Percentiles rank a stretch among this genome's conserved stretches.
Evolutionary conservation across 371 early-diverging fungal genomes (phyloP).

Genomic region (Chytridium lagenaria): DNA sequence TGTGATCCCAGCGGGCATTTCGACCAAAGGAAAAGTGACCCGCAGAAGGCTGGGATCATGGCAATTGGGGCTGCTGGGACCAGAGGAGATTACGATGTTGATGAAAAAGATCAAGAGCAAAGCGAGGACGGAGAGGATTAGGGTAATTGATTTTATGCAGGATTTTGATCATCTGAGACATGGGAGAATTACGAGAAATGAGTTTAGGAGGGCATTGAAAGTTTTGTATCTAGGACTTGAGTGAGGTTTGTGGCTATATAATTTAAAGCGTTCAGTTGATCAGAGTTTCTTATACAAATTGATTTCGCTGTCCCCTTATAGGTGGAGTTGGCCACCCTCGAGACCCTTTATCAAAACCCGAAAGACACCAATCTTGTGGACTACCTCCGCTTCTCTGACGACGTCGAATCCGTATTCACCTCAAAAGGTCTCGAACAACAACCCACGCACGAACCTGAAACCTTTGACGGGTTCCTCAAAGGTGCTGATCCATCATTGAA

Average conservation of each 20-base stretch:
- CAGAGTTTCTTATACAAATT: slow-evolving; percentile 1
- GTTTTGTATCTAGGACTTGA: slow-evolving; percentile 45
- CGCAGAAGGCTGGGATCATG: not conserved
- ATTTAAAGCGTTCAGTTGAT: not conserved
- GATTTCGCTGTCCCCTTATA: too few species aligned
- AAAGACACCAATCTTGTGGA: slow-evolving; percentile 41
- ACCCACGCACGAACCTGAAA: slow-evolving; percentile 46
- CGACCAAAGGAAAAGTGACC: not conserved
- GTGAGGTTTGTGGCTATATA: slow-evolving; percentile 26
- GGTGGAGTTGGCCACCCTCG: slow-evolving; percentile 43
- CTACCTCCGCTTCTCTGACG: slow-evolving; percentile 51
- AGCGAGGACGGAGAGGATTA: slow-evolving; percentile 57
- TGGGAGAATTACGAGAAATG: slow-evolving; percentile 51
- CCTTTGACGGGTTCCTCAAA: slow-evolving; percentile 42
- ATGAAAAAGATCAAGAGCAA: too few species aligned
- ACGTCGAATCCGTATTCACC: slow-evolving; percentile 59
- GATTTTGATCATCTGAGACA: slow-evolving; percentile 65
- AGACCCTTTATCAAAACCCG: slow-evolving; percentile 31
- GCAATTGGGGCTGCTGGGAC: slow-evolving; percentile 11
- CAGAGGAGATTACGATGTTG: slow-evolving; percentile 36
- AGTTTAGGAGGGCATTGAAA: slow-evolving; percentile 53
- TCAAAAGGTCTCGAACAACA: slow-evolving; percentile 45
- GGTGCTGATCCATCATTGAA: slow-evolving; percentile 38
- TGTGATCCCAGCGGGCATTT: slow-evolving; percentile 5
- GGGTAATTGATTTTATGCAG: slow-evolving; percentile 56